A percentile compares a stretch with the other conserved stretches of the same genome.
phyloP scores from a whole-genome alignment of 768 basidiomycete genomes.

The Gymnopilus junonius region DNA sequence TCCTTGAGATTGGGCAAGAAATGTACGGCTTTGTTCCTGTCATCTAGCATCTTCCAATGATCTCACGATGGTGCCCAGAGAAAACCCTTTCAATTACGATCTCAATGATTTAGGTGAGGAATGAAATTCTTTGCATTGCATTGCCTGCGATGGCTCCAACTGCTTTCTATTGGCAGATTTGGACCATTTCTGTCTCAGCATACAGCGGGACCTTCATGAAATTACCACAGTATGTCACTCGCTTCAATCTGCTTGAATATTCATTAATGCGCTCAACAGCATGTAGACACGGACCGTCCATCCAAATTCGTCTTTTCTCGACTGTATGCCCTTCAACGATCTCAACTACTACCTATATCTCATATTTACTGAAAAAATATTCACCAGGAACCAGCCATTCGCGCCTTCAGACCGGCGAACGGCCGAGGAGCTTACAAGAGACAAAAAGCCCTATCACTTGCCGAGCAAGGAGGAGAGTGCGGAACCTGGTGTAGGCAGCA shows the following conservation, averaged over 20 bases:
- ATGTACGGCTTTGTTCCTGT: slow-evolving; percentile 39
- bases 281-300: slow-evolving; percentile 52
- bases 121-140: too few species aligned
- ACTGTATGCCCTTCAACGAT: slow-evolving; percentile 27
- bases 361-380: not conserved
- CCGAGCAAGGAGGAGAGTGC: slow-evolving; percentile 18
- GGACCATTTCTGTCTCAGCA: slow-evolving; percentile 64
- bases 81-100: slow-evolving; percentile 69
- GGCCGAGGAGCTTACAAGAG: slow-evolving; percentile 53
- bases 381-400: slow-evolving; percentile 64
- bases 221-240: slow-evolving; percentile 58
- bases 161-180: slow-evolving; percentile 43
- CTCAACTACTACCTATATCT: not conserved
- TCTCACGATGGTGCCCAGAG: slow-evolving; percentile 34
- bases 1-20: slow-evolving; percentile 68
- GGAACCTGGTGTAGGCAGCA: slow-evolving; percentile 33
- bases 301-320: slow-evolving; percentile 53
- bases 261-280: slow-evolving; percentile 33
- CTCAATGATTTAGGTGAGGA: slow-evolving; percentile 58
- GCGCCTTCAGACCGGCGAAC: slow-evolving; percentile 60
- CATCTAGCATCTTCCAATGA: too few species aligned
- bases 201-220: slow-evolving; percentile 67
- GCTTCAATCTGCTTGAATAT: slow-evolving; percentile 1
- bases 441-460: slow-evolving; percentile 24
- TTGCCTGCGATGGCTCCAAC: not conserved